These are phyloP conservation scores for Oryza longistaminata DNA, from an alignment of 176 grass and related monocot genomes.

Conservation along the genomic window DNA sequence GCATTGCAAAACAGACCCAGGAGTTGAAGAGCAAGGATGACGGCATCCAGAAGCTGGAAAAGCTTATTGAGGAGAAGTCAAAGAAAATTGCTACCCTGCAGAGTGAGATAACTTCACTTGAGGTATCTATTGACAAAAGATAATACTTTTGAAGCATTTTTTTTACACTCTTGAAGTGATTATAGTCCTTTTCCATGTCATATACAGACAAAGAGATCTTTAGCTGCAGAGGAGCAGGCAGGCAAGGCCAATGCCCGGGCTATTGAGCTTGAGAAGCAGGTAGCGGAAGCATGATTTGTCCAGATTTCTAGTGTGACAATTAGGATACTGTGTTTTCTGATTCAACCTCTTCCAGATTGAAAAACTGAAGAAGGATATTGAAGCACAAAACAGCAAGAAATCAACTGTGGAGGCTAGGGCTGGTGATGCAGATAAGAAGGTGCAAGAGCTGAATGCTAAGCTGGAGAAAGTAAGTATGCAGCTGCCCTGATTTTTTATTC, in stretches of 20 bases:
- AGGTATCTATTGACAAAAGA: slow-evolving; percentile 36
- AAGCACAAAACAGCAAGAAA: slow-evolving; percentile 50
- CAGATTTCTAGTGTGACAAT: not conserved
- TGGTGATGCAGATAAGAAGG: slow-evolving; percentile 58
- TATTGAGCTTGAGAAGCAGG: slow-evolving; percentile 77
- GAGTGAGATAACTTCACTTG: slow-evolving; percentile 58
- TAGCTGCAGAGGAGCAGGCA: slow-evolving; percentile 58
- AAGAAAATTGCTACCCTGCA: slow-evolving; percentile 55
- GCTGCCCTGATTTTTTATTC: not conserved
- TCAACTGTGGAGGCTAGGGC: slow-evolving; percentile 53
- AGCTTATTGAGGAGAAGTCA: slow-evolving; percentile 49
- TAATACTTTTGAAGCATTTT: not conserved
- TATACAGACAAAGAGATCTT: slow-evolving; percentile 49
- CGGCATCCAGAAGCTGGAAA: slow-evolving; percentile 46
- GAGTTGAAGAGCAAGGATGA: slow-evolving; percentile 75
- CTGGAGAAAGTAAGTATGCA: slow-evolving; percentile 64
- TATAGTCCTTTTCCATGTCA: not conserved
- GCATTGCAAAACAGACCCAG: slow-evolving; percentile 43
- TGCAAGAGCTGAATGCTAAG: slow-evolving; percentile 60
- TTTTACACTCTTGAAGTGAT: not conserved
- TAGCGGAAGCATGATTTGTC: slow-evolving; percentile 24
- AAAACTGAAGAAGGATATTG: slow-evolving; percentile 63
- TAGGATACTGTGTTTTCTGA: slow-evolving; percentile 19
- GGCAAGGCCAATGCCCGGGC: slow-evolving; percentile 44
- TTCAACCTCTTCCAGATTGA: slow-evolving; percentile 46